Evolutionary conservation across 73 alveolate genomes (phyloP), one percentile per base, ranked within the genome.

Genomic region (Stentor coeruleus): DNA sequence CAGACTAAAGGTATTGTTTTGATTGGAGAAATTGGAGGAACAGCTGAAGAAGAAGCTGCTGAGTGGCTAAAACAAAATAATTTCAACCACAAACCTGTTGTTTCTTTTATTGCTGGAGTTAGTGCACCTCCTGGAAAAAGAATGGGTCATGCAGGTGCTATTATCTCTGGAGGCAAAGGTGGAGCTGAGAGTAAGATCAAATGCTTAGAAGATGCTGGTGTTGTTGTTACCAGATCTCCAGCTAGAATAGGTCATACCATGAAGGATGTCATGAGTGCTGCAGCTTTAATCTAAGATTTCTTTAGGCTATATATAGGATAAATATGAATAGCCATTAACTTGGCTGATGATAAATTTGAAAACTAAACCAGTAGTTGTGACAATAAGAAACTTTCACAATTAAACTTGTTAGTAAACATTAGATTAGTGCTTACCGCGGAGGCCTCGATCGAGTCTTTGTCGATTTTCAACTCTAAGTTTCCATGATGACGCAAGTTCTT

Each of bases 101-200:
- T 96, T 39, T 83, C 96, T 66, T 96, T 96, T 88, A 96, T 96
- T 76, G 99, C 99, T 28, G 99, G 97, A 59, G 60, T 91, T 42
- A 87, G 95, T 38, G 98, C 97, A 38, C 99, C 98, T 3, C 98
- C 97, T 73, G 97, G 94, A 80, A 92, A 92, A 89, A 92, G 99
- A 90, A 94, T 94, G 98, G 99, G 99, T 57, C 99, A 96, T 86
- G 99, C 99, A 37, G 99, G 99, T 73, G 99, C 99, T 87, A 96
- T 96, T 89, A 96, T 96, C 85, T 90, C 98, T 14, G 98, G 99
- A 81, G 98, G 98, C 84, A 95, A 95, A 95, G 97, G 98, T 66
- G 85, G 88, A 74, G 99, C 98, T 40, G 89, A 93, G 74, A 95
- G 90, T 83, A 93, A 94, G 89, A 91, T 91, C 76, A 66, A 74